phyloP scores from a whole-genome alignment of 2,329 filamentous ascomycete genomes.

The Colletotrichum plurivorum region DNA sequence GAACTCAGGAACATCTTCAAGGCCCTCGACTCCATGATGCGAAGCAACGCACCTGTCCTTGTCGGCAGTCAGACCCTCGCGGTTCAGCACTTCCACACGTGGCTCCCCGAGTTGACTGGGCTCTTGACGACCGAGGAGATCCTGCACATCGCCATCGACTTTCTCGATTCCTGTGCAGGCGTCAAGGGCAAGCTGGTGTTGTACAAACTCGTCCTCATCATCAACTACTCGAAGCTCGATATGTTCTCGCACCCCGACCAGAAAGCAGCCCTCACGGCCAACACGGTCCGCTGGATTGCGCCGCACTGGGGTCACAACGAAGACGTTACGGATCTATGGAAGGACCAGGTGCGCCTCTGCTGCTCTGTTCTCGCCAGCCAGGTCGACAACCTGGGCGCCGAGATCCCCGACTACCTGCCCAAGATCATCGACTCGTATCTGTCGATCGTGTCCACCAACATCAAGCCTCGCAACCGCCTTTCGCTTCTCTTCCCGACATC shows the following conservation, averaged over 20 bases:
- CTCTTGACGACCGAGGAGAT: slow-evolving; percentile 87
- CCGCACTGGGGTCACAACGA: slow-evolving; percentile 90
- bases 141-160: slow-evolving; percentile 90
- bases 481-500: slow-evolving; percentile 91
- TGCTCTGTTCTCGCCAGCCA: slow-evolving; percentile 94
- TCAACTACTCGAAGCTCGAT: slow-evolving; percentile 88
- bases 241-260: slow-evolving; percentile 87
- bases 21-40: slow-evolving; percentile 90
- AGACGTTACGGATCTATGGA: slow-evolving; percentile 86
- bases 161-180: slow-evolving; percentile 89
- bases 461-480: slow-evolving; percentile 73
- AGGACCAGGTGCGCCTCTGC: slow-evolving; percentile 92
- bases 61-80: slow-evolving; percentile 95
- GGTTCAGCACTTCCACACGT: slow-evolving; percentile 96
- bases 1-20: slow-evolving; percentile 92
- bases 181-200: slow-evolving; percentile 93
- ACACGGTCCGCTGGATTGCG: slow-evolving; percentile 90
- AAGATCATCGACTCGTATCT: slow-evolving; percentile 93
- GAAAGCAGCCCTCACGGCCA: slow-evolving; percentile 79
- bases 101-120: slow-evolving; percentile 90
- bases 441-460: slow-evolving; percentile 73
- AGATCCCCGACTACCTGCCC: slow-evolving; percentile 90
- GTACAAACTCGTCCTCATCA: slow-evolving; percentile 92
- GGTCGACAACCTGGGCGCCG: slow-evolving; percentile 81
- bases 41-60: slow-evolving; percentile 84